A percentile compares a stretch with the other conserved stretches of the same genome.
Evolutionary conservation across 257 asterid genomes (phyloP).

Genomic region (Asclepias syriaca): DNA sequence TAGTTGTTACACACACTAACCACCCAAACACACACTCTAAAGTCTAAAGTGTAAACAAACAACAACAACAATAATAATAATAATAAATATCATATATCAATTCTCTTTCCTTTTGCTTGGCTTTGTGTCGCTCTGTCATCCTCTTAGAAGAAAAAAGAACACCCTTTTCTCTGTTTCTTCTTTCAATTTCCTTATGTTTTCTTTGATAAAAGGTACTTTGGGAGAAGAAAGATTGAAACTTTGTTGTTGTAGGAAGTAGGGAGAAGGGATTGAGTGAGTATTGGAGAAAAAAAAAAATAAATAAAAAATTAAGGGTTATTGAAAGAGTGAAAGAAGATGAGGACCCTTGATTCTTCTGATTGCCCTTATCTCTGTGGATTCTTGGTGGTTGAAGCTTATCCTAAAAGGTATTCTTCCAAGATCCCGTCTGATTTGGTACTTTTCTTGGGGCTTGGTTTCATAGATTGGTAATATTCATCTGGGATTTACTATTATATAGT

Average conservation of each 20-base stretch:
- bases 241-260: constrained; percentile 3
- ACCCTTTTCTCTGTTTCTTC: background rate
- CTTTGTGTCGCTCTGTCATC: background rate
- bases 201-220: background rate
- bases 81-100: no score
- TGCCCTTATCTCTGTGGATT: constrained; percentile 54
- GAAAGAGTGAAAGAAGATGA: constrained; percentile 45
- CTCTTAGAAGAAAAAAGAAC: background rate
- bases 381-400: constrained; percentile 88
- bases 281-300: no score
- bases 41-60: no score
- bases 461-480: constrained; percentile 70
- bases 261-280: no score
- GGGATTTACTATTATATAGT: background rate
- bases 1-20: background rate
- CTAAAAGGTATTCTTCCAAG: constrained; percentile 95
- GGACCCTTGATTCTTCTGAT: constrained; percentile 50
- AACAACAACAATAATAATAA: no score
- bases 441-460: constrained; percentile 94
- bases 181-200: constrained; percentile 5
- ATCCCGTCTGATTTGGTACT: constrained; percentile 95
- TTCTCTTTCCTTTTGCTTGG: background rate
- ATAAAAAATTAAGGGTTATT: background rate
- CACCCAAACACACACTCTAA: background rate
- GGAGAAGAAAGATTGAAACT: constrained; percentile 10